Evolutionary conservation across 1,284 basidiomycete species (phyloP), one percentile per base, ranked within the genome.

Genomic region (Boletellus sp.): DNA sequence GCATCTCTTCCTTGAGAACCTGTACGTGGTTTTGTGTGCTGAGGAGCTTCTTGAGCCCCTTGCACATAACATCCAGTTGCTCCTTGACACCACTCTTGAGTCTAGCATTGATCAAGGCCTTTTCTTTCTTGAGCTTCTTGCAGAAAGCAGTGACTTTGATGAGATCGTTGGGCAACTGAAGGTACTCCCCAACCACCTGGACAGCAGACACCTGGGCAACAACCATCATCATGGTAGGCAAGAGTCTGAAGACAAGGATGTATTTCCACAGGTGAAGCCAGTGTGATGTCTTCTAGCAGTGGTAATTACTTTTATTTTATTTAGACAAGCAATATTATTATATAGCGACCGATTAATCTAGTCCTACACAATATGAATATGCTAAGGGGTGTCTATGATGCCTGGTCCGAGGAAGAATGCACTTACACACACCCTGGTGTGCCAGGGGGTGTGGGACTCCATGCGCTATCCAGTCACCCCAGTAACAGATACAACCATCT

Each of bases 71-170:
- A 64, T 95, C 89, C 8, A 99, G 79, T 70, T 98, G 96, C 56
- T 96, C 92, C 67, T 92, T 94, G 53, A 97, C 93, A 15, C 94
- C 94, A 55, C 82, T 88, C 64, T 95, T 91, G 43, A 99, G 83
- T 63, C 96, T 83, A 5, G 91, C 86, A 64, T 97, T 93, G 57
- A 99, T 91, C n/a, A 92, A 90, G 0, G 92, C 85, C 71, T 97
- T 96, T 74, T 99, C 96, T 72, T 96, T 97, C 71, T 94, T 87
- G 26, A 98, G 80, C 68, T 97, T 97, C 77, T 95, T 96, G 55
- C 93, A 85, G 63, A 93, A 92, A 1, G 91, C 84, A 4, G 83
- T 77, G 44, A 98, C 83, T 73, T 98, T 98, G 63, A 86, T 77
- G 44, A 98, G 85, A 72, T 98, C 96, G 68, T 98, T 94, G 1